Conservation (phyloP, 192 early-diverging fungal species). For the Thamnidium elegans region DNA sequence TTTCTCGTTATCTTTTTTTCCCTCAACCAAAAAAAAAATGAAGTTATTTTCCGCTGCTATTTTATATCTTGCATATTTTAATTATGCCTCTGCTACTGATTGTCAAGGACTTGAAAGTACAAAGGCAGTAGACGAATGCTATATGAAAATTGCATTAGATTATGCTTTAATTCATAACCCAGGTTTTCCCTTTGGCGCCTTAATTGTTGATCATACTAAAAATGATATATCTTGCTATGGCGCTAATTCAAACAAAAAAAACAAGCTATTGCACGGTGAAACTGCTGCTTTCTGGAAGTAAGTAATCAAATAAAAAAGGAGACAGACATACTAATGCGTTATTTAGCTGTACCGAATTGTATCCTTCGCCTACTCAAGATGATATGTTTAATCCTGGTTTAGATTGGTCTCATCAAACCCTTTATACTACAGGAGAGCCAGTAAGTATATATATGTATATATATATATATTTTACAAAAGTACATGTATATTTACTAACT, state of each 20-base stretch:
- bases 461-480: not conserved
- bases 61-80: too few species aligned
- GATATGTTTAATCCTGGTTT: constrained; percentile 26
- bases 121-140: too few species aligned
- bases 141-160: too few species aligned
- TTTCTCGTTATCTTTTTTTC: too few species aligned
- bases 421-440: constrained; percentile 29
- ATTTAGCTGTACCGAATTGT: constrained; percentile 21
- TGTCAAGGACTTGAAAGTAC: too few species aligned
- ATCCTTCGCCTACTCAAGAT: constrained; percentile 25
- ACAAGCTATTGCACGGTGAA: constrained; percentile 5
- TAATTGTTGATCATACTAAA: constrained; percentile 18
- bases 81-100: too few species aligned
- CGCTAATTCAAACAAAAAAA: constrained; percentile 8
- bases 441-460: constrained; percentile 11
- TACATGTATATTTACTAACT: too few species aligned
- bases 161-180: too few species aligned
- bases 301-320: not conserved
- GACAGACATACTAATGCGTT: not conserved
- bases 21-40: too few species aligned
- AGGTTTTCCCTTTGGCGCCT: not conserved
- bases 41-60: too few species aligned
- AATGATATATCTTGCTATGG: constrained; percentile 26
- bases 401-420: constrained; percentile 20
- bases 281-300: constrained; percentile 31